A percentile compares a stretch with the other conserved stretches of the same genome.
Conservation (phyloP, 768 basidiomycete species). For the Dioszegia hungarica region DNA sequence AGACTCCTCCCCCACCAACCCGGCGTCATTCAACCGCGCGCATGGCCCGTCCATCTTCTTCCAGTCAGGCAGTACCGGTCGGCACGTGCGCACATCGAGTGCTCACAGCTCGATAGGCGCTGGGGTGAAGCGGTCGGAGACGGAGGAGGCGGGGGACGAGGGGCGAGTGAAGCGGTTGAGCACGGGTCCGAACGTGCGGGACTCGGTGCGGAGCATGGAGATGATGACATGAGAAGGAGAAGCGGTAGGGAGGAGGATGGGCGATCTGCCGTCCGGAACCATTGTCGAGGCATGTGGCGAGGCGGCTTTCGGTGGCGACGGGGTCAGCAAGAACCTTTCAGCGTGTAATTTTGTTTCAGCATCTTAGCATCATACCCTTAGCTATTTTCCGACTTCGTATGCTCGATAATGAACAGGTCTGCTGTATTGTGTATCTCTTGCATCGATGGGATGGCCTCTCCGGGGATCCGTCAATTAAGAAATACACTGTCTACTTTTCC, state of each 20-base stretch:
- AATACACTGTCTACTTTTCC: conserved; percentile 1
- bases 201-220: conserved; percentile 13
- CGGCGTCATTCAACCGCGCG: conserved; percentile 26
- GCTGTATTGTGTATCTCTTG: too few relatives aligned
- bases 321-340: too few relatives aligned
- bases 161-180: conserved; percentile 22
- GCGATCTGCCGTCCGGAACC: too few relatives aligned
- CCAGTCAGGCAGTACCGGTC: conserved; percentile 14
- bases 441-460: too few relatives aligned
- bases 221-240: conserved; percentile 11
- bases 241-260: too few relatives aligned
- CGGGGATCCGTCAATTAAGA: too few relatives aligned
- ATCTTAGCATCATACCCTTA: too few relatives aligned
- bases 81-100: not conserved
- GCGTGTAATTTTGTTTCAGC: too few relatives aligned
- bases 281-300: too few relatives aligned
- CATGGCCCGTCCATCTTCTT: conserved; percentile 37
- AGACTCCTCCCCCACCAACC: conserved; percentile 13
- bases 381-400: too few relatives aligned
- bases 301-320: too few relatives aligned
- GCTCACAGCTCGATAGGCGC: not conserved
- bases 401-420: too few relatives aligned
- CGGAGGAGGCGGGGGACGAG: conserved; percentile 5
- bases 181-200: conserved; percentile 13
- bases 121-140: conserved; percentile 8